Evolutionary conservation across 108 stramenopile genomes (phyloP), one percentile per base, ranked within the genome.

Genomic region (Discostella stelligeroides): DNA sequence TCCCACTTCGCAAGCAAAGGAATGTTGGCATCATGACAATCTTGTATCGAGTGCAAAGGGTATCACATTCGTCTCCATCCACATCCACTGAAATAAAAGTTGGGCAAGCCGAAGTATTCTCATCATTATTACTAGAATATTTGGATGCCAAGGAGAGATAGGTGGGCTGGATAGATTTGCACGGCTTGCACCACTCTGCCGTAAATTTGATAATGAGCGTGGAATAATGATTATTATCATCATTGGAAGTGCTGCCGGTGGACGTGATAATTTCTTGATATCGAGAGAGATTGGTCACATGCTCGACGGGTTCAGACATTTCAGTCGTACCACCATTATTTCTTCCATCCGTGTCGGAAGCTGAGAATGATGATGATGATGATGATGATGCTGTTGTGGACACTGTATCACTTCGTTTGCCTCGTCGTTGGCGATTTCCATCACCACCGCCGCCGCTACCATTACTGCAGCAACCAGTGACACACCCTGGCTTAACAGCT

Each of bases 21-120:
- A 95, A 97, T 15, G 94, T 97, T 13, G 96, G 94, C 92, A 97
- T 85, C 81, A 92, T 85, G 0, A 87, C 82, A 6, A 94, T 81
- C 6, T 73, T 71, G 60, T 70, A 82, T 40, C 87, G 49, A 11
- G 66, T 56, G 13, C 90, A 84, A 42, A 95, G 29, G 4, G 67
- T 84, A 66, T 95, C 92, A 24, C 88, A 82, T 51, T 88, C 90
- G 56, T 96, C 96, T 2, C 90, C 96, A 72, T 95, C 93, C 0
- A 94, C 76, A 25, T 81, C 61, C 54, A 88, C 82, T 11, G 72
- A 45, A 1, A 73, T 48, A 37, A 76, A 76, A 56, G 17, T 63
- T 15, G 38, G 20, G 66, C 63, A 34, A 41, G 84, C 57, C 49
- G 73, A 56, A 12, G n/a, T n/a, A n/a, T n/a, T n/a, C n/a, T n/a